phyloP scores from a whole-genome alignment of 208 protist species.

The Paratrypanosoma confusum region DNA sequence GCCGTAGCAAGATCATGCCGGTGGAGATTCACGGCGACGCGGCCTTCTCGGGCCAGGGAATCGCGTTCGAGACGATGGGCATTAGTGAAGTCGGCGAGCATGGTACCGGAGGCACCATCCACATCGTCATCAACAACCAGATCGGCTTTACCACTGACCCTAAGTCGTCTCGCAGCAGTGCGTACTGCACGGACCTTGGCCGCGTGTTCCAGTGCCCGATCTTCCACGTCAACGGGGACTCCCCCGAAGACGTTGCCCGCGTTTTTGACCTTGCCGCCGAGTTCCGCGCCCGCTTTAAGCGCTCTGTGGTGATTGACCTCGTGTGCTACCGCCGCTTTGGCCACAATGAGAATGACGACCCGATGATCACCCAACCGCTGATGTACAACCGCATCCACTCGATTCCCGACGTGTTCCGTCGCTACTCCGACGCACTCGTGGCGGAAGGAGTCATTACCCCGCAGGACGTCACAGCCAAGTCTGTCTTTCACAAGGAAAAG shows the following conservation, averaged over 20 bases:
- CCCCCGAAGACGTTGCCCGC: slow-evolving; percentile 88
- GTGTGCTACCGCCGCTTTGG: slow-evolving; percentile 95
- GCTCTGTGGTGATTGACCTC: slow-evolving; percentile 95
- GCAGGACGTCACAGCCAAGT: slow-evolving; percentile 55
- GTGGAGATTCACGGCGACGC: slow-evolving; percentile 98
- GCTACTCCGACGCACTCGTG: slow-evolving; percentile 77
- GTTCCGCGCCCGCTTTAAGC: slow-evolving; percentile 87
- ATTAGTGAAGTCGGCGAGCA: slow-evolving; percentile 89
- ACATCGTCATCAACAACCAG: slow-evolving; percentile 99
- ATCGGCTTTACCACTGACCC: slow-evolving; percentile 99
- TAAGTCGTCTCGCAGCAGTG: slow-evolving; percentile 88
- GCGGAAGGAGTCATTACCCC: slow-evolving; percentile 60
- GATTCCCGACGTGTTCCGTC: slow-evolving; percentile 72
- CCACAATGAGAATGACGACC: slow-evolving; percentile 98
- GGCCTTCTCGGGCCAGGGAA: slow-evolving; percentile 95
- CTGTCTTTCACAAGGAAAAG: slow-evolving; percentile 54
- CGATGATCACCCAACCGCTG: slow-evolving; percentile 95
- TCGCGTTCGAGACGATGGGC: slow-evolving; percentile 96
- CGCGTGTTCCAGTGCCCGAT: slow-evolving; percentile 92
- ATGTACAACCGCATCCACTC: slow-evolving; percentile 92
- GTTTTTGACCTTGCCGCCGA: slow-evolving; percentile 89
- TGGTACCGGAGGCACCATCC: slow-evolving; percentile 95
- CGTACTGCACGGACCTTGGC: slow-evolving; percentile 96
- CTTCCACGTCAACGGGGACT: slow-evolving; percentile 98
- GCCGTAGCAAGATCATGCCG: slow-evolving; percentile 53